Percentiles rank a stretch among this genome's conserved stretches.
phyloP scores from a whole-genome alignment of 2,329 filamentous ascomycete genomes.

The Aspergillus piperis region DNA sequence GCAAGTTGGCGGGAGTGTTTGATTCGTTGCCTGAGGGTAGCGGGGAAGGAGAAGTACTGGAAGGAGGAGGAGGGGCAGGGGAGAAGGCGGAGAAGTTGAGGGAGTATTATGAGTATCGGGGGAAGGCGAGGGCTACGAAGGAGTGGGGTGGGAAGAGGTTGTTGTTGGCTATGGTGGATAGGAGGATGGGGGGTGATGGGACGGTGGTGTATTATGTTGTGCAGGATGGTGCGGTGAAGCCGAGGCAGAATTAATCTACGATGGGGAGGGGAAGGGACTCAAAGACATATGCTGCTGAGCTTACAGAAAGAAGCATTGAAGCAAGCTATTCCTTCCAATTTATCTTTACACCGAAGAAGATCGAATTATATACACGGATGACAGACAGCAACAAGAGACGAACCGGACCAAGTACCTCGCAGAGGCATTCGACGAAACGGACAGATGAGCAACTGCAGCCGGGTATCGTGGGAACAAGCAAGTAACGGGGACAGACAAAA shows the following conservation, averaged over 20 bases:
- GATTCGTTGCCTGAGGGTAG: slow-evolving; percentile 48
- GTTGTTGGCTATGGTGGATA: slow-evolving; percentile 59
- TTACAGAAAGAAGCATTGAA: neutral
- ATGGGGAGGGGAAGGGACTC: too few relatives aligned
- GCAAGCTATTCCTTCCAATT: neutral
- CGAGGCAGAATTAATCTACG: slow-evolving; percentile 58
- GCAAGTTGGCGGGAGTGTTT: slow-evolving; percentile 58
- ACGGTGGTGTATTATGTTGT: slow-evolving; percentile 67
- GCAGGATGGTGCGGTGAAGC: slow-evolving; percentile 65
- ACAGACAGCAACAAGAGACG: slow-evolving; percentile 3
- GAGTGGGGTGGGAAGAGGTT: slow-evolving; percentile 56
- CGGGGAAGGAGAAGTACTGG: slow-evolving; percentile 8
- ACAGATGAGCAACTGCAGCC: slow-evolving; percentile 23
- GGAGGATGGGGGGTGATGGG: slow-evolving; percentile 54
- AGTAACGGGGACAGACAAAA: slow-evolving; percentile 13
- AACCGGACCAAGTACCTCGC: neutral
- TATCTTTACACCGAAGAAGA: neutral
- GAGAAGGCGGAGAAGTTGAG: slow-evolving; percentile 29
- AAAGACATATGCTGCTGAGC: too few relatives aligned
- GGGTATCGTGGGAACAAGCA: slow-evolving; percentile 34
- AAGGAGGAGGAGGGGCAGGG: slow-evolving; percentile 18
- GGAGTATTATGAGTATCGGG: slow-evolving; percentile 35
- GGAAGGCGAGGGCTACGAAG: slow-evolving; percentile 27
- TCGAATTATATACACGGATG: slow-evolving; percentile 11
- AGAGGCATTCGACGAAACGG: slow-evolving; percentile 9